Conservation (phyloP, 208 protist genomes). For the Wallacemonas rigidus region DNA sequence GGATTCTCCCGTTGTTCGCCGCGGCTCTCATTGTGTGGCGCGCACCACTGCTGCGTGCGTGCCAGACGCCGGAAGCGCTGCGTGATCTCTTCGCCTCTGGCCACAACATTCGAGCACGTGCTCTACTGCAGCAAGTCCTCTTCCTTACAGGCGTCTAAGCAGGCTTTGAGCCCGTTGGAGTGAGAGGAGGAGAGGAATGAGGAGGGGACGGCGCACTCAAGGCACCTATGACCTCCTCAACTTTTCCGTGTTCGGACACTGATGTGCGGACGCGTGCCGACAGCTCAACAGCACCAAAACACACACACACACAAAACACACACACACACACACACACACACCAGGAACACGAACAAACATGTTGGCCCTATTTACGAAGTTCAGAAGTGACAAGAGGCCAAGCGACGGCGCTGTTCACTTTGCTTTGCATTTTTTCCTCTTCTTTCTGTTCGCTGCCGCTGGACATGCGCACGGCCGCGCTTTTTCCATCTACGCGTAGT, state of each 20-base stretch:
- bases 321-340: not conserved
- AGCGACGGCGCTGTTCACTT: too few species aligned
- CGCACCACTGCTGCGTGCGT: constrained; percentile 72
- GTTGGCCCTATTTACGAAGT: too few species aligned
- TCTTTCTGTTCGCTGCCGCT: too few species aligned
- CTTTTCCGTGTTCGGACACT: too few species aligned
- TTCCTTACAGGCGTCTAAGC: constrained; percentile 30
- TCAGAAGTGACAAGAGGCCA: too few species aligned
- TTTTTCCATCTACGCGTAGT: too few species aligned
- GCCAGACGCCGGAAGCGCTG: constrained; percentile 55
- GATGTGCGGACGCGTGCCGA: not conserved
- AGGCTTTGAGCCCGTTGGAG: not conserved
- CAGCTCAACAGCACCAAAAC: not conserved
- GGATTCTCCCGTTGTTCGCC: constrained; percentile 77
- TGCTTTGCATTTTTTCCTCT: too few species aligned
- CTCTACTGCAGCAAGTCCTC: constrained; percentile 72
- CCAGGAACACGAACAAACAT: too few species aligned
- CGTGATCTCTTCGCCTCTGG: constrained; percentile 60
- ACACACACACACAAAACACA: constrained; percentile 8
- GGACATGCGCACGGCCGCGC: too few species aligned
- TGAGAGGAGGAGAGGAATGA: too few species aligned
- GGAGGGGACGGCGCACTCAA: too few species aligned
- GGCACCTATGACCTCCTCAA: too few species aligned
- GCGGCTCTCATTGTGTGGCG: constrained; percentile 80
- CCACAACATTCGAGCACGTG: constrained; percentile 55